Base-by-base conservation (phyloP, 2,329 filamentous ascomycete species). In the Eutypa lata region DNA sequence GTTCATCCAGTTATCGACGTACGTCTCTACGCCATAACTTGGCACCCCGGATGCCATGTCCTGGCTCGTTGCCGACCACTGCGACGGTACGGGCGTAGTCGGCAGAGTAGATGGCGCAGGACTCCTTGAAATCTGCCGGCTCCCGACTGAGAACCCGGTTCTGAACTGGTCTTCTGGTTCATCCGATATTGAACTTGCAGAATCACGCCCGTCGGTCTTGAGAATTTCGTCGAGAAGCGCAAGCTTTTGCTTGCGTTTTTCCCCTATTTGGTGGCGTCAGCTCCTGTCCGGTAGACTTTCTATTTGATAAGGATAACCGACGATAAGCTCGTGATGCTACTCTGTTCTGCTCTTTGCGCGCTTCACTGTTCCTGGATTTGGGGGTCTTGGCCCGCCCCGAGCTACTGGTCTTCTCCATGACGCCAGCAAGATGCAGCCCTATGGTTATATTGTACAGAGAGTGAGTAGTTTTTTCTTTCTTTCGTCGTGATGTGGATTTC, bases 241-340 rank as follows among this genome's bases (percentile, higher is more conserved):
- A 35, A 76, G 63, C 57, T 72, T 76, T 58, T 75, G 71, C 57
- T 72, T 75, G 42, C 72, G 66, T 57, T 74, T 75, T 57, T 74
- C 71, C 38, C 73, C 73, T 76, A 38, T 18, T 10, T 26, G 21
- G 14, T 47, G 47, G 47, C 43, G 53, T 63, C 52, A 65, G 59
- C 53, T 49, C 40, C 40, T 26, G 21, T 52, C 45, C 24, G 26
- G 14, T 40, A 24, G 16, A 37, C 46, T 38, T n/a, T 7, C 33
- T 35, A 19, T 48, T 24, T n/a, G 38, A 47, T 24, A 48, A 49
- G 31, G 33, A 14, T 21, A 16, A 66, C 70, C 46, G 59, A 73
- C 71, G 65, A 57, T 68, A 65, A 14, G 61, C 62, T 47, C 64
- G 61, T 48, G 65, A 67, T 18, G 65, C 63, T 47, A 65, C 61